Conservation (phyloP, 352 stramenopile genomes). For the Phytophthora pseudosyringae region DNA sequence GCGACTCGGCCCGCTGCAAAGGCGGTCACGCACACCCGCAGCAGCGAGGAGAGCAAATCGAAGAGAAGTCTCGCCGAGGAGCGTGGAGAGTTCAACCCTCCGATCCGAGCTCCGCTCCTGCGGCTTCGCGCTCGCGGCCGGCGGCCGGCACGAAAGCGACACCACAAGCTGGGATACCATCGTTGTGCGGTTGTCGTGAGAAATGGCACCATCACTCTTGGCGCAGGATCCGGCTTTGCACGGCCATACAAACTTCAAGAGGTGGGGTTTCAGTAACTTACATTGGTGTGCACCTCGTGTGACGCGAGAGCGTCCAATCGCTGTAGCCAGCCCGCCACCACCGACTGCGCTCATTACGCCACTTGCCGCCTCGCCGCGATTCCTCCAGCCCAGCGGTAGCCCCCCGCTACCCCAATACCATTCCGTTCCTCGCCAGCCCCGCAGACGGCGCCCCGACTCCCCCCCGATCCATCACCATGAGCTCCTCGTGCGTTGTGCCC, state of each 20-base stretch:
- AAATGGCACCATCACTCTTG: conserved; percentile 22
- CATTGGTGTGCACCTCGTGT: conserved; percentile 28
- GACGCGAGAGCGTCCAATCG: conserved; percentile 40
- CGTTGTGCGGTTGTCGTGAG: conserved; percentile 34
- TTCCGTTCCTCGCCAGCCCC: conserved; percentile 15
- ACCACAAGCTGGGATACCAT: conserved; percentile 19
- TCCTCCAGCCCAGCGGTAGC: conserved; percentile 1
- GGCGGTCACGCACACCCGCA: neutral
- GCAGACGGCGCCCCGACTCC: conserved; percentile 1
- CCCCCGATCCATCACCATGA: conserved; percentile 46
- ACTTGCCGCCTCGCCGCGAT: conserved; percentile 22
- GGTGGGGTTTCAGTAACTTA: conserved; percentile 29
- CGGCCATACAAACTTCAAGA: conserved; percentile 29
- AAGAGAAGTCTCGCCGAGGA: neutral
- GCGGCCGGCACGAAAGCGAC: conserved; percentile 28
- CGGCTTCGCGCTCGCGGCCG: conserved; percentile 4
- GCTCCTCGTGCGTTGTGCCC: conserved; percentile 59
- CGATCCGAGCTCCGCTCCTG: conserved; percentile 11
- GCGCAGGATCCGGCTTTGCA: conserved; percentile 1
- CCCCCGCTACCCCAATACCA: conserved; percentile 18
- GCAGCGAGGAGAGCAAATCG: conserved; percentile 4
- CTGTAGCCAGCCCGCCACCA: conserved; percentile 25
- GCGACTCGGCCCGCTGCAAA: conserved; percentile 4
- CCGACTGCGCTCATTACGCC: conserved; percentile 27
- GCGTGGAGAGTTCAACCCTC: conserved; percentile 6